Percentiles rank a stretch among this genome's conserved stretches.
Conservation (phyloP, 2,329 filamentous ascomycete genomes). For the Aphanoascus verrucosus region DNA sequence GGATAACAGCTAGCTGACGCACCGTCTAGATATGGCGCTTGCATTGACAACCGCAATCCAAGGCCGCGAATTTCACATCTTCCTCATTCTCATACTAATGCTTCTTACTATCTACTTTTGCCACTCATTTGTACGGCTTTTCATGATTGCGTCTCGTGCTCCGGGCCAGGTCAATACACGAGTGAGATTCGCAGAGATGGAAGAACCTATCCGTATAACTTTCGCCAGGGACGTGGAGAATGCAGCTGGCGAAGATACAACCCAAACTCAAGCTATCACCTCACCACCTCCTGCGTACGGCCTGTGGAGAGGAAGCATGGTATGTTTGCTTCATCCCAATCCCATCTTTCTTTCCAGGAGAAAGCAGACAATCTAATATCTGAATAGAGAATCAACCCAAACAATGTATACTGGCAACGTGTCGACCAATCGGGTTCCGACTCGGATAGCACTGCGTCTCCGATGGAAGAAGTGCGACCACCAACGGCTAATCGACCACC, state of each 20-base stretch:
- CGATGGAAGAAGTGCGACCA: constrained; percentile 18
- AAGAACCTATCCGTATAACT: constrained; percentile 64
- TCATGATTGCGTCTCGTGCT: constrained; percentile 50
- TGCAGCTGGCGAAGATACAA: constrained; percentile 39
- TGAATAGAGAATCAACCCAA: constrained; percentile 60
- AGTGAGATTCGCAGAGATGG: constrained; percentile 59
- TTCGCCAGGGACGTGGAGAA: constrained; percentile 65
- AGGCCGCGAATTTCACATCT: constrained; percentile 63
- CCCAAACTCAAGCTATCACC: constrained; percentile 30
- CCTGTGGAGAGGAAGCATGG: constrained; percentile 70
- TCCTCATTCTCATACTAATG: constrained; percentile 68
- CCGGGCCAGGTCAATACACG: constrained; percentile 35
- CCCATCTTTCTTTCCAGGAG: background rate
- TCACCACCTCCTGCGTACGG: constrained; percentile 73
- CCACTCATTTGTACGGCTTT: constrained; percentile 64
- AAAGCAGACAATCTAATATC: background rate
- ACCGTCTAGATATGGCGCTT: constrained; percentile 56
- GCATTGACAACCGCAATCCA: constrained; percentile 54
- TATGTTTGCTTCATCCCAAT: constrained; percentile 39
- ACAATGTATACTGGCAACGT: constrained; percentile 70
- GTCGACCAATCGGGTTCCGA: constrained; percentile 31
- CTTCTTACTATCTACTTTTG: constrained; percentile 67
- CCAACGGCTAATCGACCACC: constrained; percentile 49
- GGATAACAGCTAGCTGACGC: background rate
- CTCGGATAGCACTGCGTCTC: background rate